phyloP scores from a whole-genome alignment of 139 green algal genomes.

The Haematococcus lacustris region DNA sequence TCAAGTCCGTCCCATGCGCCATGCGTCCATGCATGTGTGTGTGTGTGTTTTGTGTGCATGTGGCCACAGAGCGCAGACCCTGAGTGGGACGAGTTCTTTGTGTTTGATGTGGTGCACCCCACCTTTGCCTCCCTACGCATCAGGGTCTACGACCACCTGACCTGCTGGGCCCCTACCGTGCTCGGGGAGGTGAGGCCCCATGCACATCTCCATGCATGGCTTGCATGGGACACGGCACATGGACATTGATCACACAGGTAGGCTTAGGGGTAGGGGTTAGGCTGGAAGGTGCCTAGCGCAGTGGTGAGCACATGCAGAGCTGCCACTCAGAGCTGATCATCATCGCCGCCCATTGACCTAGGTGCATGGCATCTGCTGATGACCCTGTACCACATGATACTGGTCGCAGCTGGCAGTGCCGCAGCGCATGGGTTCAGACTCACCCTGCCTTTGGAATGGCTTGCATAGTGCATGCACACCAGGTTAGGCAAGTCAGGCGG shows the following conservation, averaged over 20 bases:
- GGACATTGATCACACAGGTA: no score
- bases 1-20: background rate
- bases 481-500: no score
- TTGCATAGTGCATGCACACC: no score
- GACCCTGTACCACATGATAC: slow-evolving; percentile 3
- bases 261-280: no score
- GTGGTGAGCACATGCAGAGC: slow-evolving; percentile 22
- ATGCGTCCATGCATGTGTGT: background rate
- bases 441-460: no score
- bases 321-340: no score
- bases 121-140: slow-evolving; percentile 34
- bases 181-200: slow-evolving; percentile 10
- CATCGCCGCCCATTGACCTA: no score
- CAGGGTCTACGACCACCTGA: slow-evolving; percentile 34
- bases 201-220: background rate
- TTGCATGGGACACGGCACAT: no score
- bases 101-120: slow-evolving; percentile 25
- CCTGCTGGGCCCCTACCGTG: slow-evolving; percentile 21
- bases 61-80: slow-evolving; percentile 16
- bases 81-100: slow-evolving; percentile 41
- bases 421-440: no score
- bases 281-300: no score
- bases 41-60: background rate
- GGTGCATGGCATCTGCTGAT: no score
- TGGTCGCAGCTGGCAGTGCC: background rate